Conservation (phyloP, 202 grass and related monocot genomes). For the Bolboschoenoplectus hybrid region DNA sequence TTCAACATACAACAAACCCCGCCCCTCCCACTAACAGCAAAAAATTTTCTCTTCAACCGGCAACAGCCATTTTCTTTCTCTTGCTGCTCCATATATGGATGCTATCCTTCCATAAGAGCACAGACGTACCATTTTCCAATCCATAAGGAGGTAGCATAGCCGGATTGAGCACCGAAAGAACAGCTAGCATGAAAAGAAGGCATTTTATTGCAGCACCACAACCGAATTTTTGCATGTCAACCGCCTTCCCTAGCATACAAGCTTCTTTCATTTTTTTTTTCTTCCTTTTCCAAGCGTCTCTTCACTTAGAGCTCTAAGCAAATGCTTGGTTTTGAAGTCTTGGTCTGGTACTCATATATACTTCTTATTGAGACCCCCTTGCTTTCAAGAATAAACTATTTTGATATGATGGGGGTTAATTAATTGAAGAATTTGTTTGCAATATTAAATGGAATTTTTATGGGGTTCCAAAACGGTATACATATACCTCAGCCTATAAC, state of each 20-base stretch:
- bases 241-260: neutral
- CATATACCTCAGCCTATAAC: neutral
- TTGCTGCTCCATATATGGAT: neutral
- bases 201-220: slow-evolving; percentile 30
- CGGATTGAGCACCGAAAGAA: slow-evolving; percentile 53
- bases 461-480: neutral
- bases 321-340: slow-evolving; percentile 19
- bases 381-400: neutral
- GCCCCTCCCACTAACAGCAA: neutral
- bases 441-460: neutral
- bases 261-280: slow-evolving; percentile 35
- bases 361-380: neutral
- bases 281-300: neutral
- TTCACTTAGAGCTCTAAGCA: slow-evolving; percentile 17
- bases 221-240: slow-evolving; percentile 33
- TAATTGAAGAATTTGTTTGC: neutral
- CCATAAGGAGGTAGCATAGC: slow-evolving; percentile 41
- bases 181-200: slow-evolving; percentile 48
- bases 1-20: slow-evolving; percentile 22
- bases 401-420: neutral
- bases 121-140: slow-evolving; percentile 20
- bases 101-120: neutral
- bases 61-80: neutral
- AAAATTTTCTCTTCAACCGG: neutral
- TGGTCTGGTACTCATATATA: neutral